Evolutionary conservation across 805 yeast genomes (phyloP).

Genomic region (Saturnispora kantuleensis): DNA sequence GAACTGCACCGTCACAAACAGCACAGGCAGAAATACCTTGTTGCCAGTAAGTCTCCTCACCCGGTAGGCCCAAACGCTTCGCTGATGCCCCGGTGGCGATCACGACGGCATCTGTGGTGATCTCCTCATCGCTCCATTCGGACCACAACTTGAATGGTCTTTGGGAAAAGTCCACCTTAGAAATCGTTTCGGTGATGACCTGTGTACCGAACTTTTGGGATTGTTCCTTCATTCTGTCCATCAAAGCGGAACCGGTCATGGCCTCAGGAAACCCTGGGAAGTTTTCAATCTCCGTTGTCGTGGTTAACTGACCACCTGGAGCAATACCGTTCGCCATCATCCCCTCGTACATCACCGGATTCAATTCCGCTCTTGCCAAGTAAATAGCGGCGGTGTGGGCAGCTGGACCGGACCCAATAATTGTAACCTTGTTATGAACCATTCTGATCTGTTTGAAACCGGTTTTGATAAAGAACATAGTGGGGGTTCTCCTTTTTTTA

Average conservation of each 20-base stretch:
- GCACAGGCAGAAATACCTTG: conserved; percentile 99
- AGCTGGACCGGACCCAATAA: conserved; percentile 97
- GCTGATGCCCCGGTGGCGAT: conserved; percentile 99
- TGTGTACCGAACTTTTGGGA: conserved; percentile 83
- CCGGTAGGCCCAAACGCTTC: conserved; percentile 85
- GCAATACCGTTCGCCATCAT: conserved; percentile 96
- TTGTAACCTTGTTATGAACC: conserved; percentile 79
- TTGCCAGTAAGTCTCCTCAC: conserved; percentile 98
- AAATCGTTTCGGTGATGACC: conserved; percentile 87
- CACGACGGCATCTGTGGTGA: conserved; percentile 86
- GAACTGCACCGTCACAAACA: conserved; percentile 99
- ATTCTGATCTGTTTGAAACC: conserved; percentile 29
- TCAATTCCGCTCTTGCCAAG: conserved; percentile 90
- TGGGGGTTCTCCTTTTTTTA: not conserved
- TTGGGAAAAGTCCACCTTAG: conserved; percentile 80
- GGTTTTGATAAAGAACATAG: not conserved
- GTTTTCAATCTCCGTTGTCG: conserved; percentile 97
- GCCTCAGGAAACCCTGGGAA: conserved; percentile 99
- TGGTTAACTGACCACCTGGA: conserved; percentile 97
- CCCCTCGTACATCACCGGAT: conserved; percentile 92
- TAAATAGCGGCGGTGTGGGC: conserved; percentile 99
- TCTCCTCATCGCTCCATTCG: conserved; percentile 83
- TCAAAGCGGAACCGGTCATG: conserved; percentile 73
- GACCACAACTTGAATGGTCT: conserved; percentile 97
- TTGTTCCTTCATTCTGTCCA: conserved; percentile 92